Conservation (phyloP, 2,329 filamentous ascomycete genomes). For the Alternaria brassicicola region DNA sequence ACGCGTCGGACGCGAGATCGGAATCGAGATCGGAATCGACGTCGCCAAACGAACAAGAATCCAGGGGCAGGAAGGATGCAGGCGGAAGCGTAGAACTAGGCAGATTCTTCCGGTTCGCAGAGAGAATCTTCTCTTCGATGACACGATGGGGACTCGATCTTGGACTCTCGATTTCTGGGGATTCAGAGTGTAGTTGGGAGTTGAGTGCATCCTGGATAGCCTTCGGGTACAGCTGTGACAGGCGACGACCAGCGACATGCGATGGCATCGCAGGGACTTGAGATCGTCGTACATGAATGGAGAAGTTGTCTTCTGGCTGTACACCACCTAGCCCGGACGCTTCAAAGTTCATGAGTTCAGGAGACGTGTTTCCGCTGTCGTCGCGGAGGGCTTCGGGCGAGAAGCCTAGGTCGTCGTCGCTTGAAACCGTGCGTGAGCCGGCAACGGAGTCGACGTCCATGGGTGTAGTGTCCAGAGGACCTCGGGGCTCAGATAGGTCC, state of each 20-base stretch:
- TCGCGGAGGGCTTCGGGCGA: slow-evolving; percentile 40
- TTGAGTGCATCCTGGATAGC: slow-evolving; percentile 46
- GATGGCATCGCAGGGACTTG: slow-evolving; percentile 22
- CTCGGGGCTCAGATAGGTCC: slow-evolving; percentile 40
- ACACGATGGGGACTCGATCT: slow-evolving; percentile 18
- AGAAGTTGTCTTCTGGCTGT: slow-evolving; percentile 62
- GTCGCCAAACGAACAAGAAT: slow-evolving; percentile 44
- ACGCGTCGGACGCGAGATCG: slow-evolving; percentile 47
- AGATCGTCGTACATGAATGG: slow-evolving; percentile 57
- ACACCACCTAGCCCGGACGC: slow-evolving; percentile 65
- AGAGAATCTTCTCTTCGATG: slow-evolving; percentile 69
- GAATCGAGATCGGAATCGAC: slow-evolving; percentile 47
- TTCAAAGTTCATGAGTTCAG: slow-evolving; percentile 49
- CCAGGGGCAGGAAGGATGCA: slow-evolving; percentile 52
- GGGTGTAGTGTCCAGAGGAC: slow-evolving; percentile 27
- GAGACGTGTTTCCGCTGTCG: slow-evolving; percentile 30
- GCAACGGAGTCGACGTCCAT: slow-evolving; percentile 36
- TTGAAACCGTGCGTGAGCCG: slow-evolving; percentile 38
- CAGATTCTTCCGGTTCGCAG: slow-evolving; percentile 70
- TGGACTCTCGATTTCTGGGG: slow-evolving; percentile 10
- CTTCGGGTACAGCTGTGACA: slow-evolving; percentile 29
- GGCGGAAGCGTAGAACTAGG: slow-evolving; percentile 54
- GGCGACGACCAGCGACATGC: slow-evolving; percentile 3
- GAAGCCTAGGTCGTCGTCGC: slow-evolving; percentile 46
- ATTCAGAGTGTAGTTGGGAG: slow-evolving; percentile 4